Conservation (phyloP, 2,329 filamentous ascomycete species). For the Verticillium albo-atrum region DNA sequence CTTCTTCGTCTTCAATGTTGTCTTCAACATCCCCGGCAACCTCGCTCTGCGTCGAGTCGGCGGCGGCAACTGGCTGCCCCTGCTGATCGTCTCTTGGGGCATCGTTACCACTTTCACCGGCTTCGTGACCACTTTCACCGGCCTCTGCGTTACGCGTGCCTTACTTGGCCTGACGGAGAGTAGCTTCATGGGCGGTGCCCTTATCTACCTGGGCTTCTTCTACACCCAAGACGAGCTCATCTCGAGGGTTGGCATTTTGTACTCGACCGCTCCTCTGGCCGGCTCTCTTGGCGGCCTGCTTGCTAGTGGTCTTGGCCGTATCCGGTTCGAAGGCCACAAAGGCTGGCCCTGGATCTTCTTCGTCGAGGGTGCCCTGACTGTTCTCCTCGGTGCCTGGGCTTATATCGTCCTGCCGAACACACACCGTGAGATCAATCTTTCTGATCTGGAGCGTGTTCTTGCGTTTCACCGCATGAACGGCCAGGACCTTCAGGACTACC, state of each 20-base stretch:
- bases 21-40: slow-evolving; percentile 19
- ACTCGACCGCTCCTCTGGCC: slow-evolving; percentile 11
- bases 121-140: slow-evolving; percentile 15
- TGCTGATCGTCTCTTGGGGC: slow-evolving; percentile 16
- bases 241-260: slow-evolving; percentile 17
- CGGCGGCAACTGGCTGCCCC: slow-evolving; percentile 13
- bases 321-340: slow-evolving; percentile 2
- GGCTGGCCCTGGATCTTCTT: slow-evolving; percentile 16
- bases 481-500: slow-evolving; percentile 6
- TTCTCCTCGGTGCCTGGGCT: slow-evolving; percentile 1
- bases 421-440: slow-evolving; percentile 5
- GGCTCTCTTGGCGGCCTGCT: slow-evolving; percentile 10
- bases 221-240: slow-evolving; percentile 17
- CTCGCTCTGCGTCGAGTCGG: slow-evolving; percentile 15
- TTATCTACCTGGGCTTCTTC: slow-evolving; percentile 20
- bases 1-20: slow-evolving; percentile 16
- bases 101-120: slow-evolving; percentile 14
- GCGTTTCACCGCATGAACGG: slow-evolving; percentile 2
- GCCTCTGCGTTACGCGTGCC: slow-evolving; percentile 14
- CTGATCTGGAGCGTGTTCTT: neutral
- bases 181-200: slow-evolving; percentile 16
- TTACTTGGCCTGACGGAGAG: slow-evolving; percentile 17
- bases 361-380: slow-evolving; percentile 9
- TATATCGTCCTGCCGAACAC: slow-evolving; percentile 7
- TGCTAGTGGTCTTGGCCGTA: slow-evolving; percentile 6